These are phyloP conservation scores for Luffa acutangula DNA, from an alignment of 306 rosid species.

Conservation along the genomic window DNA sequence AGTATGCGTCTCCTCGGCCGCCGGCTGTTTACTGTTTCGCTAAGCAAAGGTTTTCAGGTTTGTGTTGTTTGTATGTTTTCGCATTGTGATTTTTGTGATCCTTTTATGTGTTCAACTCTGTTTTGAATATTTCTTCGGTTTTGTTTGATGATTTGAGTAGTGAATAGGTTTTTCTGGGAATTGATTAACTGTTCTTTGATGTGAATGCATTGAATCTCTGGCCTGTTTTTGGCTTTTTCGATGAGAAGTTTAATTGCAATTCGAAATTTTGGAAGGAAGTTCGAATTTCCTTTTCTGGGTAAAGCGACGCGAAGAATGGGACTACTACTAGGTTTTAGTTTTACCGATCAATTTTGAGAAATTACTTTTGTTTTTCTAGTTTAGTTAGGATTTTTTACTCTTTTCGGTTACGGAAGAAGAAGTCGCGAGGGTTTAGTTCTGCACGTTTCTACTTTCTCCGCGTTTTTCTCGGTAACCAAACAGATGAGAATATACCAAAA, in stretches of 20 bases:
- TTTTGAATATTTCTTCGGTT: not conserved
- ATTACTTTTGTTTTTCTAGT: not conserved
- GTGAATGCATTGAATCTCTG: not conserved
- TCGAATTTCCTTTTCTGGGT: not conserved
- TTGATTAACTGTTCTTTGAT: not conserved
- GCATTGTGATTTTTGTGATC: not conserved
- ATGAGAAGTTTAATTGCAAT: not conserved
- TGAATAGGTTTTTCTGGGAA: not conserved
- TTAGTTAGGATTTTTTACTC: not conserved
- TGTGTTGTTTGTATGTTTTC: not conserved
- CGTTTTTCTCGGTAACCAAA: not conserved
- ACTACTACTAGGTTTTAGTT: not conserved
- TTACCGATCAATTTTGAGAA: not conserved
- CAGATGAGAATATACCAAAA: not conserved
- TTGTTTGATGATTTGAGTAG: not conserved
- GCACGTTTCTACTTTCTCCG: not conserved
- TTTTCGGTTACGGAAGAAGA: not conserved
- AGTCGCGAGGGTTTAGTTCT: not conserved
- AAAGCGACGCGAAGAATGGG: not conserved
- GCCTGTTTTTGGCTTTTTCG: not conserved
- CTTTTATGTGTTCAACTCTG: not conserved
- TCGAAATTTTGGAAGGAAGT: not conserved
- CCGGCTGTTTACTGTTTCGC: not conserved
- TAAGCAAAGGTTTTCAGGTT: not conserved
- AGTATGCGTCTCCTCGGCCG: not conserved